Evolutionary conservation across 371 early-diverging fungal species (phyloP).

Genomic region (Mucor sp.): DNA sequence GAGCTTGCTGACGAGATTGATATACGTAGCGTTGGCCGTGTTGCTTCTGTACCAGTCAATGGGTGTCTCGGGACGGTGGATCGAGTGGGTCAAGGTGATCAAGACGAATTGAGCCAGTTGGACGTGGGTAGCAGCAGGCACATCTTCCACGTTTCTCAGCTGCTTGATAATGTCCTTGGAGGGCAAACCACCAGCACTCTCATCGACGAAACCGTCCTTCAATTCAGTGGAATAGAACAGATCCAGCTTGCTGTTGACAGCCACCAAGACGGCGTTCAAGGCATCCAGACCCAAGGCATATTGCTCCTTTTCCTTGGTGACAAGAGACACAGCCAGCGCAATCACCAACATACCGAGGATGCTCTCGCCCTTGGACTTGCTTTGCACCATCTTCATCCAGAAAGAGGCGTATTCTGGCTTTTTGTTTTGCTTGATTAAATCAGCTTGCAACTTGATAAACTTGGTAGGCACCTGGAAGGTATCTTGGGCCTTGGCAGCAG

Average conservation of each 20-base stretch:
- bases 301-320: slow-evolving; percentile 13
- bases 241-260: not conserved
- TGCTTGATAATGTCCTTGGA: slow-evolving; percentile 22
- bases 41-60: slow-evolving; percentile 21
- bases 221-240: slow-evolving; percentile 19
- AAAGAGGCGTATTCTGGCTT: slow-evolving; percentile 9
- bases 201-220: slow-evolving; percentile 1
- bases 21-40: not conserved
- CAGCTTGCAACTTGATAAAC: slow-evolving; percentile 40
- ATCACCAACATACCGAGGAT: slow-evolving; percentile 39
- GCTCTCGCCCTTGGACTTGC: slow-evolving; percentile 14
- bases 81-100: slow-evolving; percentile 8
- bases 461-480: slow-evolving; percentile 17
- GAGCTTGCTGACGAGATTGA: slow-evolving; percentile 28
- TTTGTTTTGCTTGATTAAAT: slow-evolving; percentile 20
- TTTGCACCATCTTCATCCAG: slow-evolving; percentile 37
- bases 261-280: slow-evolving; percentile 11
- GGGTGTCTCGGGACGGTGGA: slow-evolving; percentile 6
- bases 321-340: slow-evolving; percentile 20
- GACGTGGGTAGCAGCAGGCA: slow-evolving; percentile 12
- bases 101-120: slow-evolving; percentile 26
- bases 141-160: slow-evolving; percentile 22
- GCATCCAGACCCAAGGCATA: not conserved
- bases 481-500: slow-evolving; percentile 12
- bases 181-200: slow-evolving; percentile 10